Evolutionary conservation across 2,329 filamentous ascomycete species (phyloP).

Genomic region (Ceratocystis cubensis): DNA sequence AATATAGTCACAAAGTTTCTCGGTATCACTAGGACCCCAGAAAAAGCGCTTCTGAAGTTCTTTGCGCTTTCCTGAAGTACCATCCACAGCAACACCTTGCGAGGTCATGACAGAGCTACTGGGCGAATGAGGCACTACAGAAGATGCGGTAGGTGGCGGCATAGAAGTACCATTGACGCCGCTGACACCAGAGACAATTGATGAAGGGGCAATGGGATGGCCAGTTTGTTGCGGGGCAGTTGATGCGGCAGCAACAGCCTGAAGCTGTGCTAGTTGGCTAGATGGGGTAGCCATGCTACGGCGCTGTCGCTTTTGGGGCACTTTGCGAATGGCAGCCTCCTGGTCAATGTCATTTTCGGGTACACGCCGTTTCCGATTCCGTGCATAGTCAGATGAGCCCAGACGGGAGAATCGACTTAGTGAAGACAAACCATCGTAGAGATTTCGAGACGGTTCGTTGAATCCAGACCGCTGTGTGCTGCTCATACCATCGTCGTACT

Average conservation of each 20-base stretch:
- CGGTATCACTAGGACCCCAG: constrained; percentile 23
- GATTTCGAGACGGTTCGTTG: constrained; percentile 17
- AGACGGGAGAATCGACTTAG: constrained; percentile 19
- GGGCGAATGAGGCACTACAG: constrained; percentile 9
- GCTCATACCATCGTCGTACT: constrained; percentile 7
- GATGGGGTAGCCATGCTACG: constrained; percentile 18
- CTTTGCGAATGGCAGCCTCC: constrained; percentile 14
- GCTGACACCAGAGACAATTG: not conserved
- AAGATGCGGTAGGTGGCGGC: not conserved
- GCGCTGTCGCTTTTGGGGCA: constrained; percentile 21
- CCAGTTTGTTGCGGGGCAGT: not conserved
- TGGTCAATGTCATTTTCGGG: constrained; percentile 6
- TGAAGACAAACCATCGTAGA: constrained; percentile 19
- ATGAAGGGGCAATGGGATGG: not conserved
- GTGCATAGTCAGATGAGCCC: constrained; percentile 15
- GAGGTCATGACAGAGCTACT: not conserved
- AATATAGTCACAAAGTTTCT: constrained; percentile 19
- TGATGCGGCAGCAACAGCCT: constrained; percentile 2
- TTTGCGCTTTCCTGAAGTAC: constrained; percentile 19
- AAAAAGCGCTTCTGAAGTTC: constrained; percentile 23
- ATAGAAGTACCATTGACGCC: constrained; percentile 1
- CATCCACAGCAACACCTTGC: not conserved
- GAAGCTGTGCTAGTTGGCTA: constrained; percentile 18
- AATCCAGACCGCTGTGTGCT: constrained; percentile 15
- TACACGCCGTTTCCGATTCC: constrained; percentile 20